A percentile compares a stretch with the other conserved stretches of the same genome.
Evolutionary conservation across 2,329 filamentous ascomycete genomes (phyloP).

Genomic region (Periglandula ipomoeae): DNA sequence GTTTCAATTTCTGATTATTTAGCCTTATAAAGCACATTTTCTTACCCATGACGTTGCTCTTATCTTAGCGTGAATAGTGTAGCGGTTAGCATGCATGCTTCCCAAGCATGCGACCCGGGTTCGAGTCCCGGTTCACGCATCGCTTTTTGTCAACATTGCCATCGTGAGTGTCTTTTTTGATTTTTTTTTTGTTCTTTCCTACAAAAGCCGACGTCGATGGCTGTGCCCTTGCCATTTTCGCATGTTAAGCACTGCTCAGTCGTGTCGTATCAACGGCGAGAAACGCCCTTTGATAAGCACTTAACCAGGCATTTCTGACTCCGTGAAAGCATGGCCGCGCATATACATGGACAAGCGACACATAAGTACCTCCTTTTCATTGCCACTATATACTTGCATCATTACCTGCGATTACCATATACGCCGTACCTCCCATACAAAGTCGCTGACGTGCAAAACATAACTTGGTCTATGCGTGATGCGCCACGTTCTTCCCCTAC

Average conservation of each 20-base stretch:
- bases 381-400: not conserved
- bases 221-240: no score
- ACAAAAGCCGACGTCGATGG: no score
- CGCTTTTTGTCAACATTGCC: conserved; percentile 4
- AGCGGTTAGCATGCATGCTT: conserved; percentile 31
- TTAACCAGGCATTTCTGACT: no score
- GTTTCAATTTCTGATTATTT: not conserved
- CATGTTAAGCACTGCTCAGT: no score
- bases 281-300: no score
- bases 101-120: conserved; percentile 28
- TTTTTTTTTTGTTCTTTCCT: not conserved
- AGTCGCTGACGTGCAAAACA: not conserved
- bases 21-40: no score
- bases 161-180: not conserved
- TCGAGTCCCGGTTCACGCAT: conserved; percentile 27
- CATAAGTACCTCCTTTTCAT: no score
- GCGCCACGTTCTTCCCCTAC: not conserved
- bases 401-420: not conserved
- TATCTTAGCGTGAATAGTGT: conserved; percentile 22
- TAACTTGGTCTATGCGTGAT: not conserved
- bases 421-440: conserved; percentile 2
- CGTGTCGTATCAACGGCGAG: no score
- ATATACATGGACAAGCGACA: no score
- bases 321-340: no score
- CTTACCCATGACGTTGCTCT: conserved; percentile 9